phyloP scores from a whole-genome alignment of 2,329 filamentous ascomycete genomes.

The Monosporascus sp. region DNA sequence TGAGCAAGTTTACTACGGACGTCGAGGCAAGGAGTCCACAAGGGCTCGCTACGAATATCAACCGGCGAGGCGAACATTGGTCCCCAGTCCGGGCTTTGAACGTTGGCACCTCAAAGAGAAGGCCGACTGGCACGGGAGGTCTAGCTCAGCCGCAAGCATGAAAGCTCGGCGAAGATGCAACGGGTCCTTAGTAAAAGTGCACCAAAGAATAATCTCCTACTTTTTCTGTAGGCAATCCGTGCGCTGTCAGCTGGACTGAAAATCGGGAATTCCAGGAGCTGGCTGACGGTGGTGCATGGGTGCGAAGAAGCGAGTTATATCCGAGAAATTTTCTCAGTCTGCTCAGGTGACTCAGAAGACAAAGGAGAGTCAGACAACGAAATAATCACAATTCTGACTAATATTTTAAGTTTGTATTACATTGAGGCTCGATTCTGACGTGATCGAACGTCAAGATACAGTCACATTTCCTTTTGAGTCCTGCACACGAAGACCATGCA shows the following conservation, averaged over 20 bases:
- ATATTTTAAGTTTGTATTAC: too few species aligned
- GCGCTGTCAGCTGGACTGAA: conserved; percentile 10
- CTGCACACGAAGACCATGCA: too few species aligned
- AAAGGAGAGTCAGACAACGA: neutral
- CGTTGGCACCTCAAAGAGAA: too few species aligned
- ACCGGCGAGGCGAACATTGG: neutral
- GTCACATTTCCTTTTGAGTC: too few species aligned
- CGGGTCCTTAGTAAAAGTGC: neutral
- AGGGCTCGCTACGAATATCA: neutral
- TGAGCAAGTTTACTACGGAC: neutral
- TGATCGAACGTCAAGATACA: too few species aligned
- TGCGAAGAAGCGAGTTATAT: neutral
- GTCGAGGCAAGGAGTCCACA: neutral
- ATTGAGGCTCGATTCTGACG: too few species aligned
- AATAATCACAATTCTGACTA: neutral
- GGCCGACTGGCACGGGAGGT: neutral
- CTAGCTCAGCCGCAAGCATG: neutral
- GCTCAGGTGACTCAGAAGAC: neutral
- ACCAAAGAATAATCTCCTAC: neutral
- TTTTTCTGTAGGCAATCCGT: neutral
- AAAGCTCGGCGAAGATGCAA: neutral
- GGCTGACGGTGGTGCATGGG: conserved; percentile 4
- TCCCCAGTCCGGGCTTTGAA: neutral
- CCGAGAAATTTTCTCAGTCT: conserved; percentile 10
- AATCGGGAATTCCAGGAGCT: conserved; percentile 15